A percentile compares a stretch with the other conserved stretches of the same genome.
Evolutionary conservation across 495 filamentous ascomycete species (phyloP).

Genomic region (Tuber umbilicatum): DNA sequence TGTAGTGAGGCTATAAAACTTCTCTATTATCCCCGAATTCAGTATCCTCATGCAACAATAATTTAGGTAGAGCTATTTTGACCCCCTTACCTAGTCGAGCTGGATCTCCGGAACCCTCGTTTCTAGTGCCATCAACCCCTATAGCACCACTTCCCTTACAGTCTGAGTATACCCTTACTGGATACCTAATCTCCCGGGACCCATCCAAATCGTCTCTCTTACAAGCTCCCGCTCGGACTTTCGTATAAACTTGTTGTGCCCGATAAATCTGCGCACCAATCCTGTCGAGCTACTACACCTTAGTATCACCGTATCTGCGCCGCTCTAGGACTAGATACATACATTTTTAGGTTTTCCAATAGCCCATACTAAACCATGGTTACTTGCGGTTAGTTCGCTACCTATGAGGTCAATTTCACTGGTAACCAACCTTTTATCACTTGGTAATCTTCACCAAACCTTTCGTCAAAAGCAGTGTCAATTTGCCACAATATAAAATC

Average conservation of each 20-base stretch:
- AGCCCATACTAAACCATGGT: constrained; percentile 13
- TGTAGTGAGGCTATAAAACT: constrained; percentile 20
- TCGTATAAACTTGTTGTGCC: not conserved
- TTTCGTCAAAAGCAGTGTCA: constrained; percentile 30
- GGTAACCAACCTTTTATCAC: constrained; percentile 22
- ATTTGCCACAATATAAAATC: constrained; percentile 33
- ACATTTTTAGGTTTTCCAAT: constrained; percentile 9
- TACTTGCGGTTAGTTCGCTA: not conserved
- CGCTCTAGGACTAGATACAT: not conserved
- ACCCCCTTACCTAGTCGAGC: constrained; percentile 15
- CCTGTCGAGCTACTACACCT: not conserved
- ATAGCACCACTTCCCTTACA: not conserved
- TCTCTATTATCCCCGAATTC: constrained; percentile 6
- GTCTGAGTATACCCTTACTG: not conserved
- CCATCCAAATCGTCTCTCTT: constrained; percentile 4
- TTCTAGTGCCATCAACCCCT: not conserved
- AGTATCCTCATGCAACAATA: not conserved
- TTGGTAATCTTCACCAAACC: constrained; percentile 10
- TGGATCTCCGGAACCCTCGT: not conserved
- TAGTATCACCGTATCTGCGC: not conserved
- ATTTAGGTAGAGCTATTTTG: constrained; percentile 41
- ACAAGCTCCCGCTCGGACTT: not conserved
- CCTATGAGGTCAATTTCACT: not conserved
- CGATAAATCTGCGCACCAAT: not conserved
- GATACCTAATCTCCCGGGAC: not conserved